These are phyloP conservation scores for Alloascoidea hylecoeti DNA, from an alignment of 805 yeast species.

Conservation along the genomic window DNA sequence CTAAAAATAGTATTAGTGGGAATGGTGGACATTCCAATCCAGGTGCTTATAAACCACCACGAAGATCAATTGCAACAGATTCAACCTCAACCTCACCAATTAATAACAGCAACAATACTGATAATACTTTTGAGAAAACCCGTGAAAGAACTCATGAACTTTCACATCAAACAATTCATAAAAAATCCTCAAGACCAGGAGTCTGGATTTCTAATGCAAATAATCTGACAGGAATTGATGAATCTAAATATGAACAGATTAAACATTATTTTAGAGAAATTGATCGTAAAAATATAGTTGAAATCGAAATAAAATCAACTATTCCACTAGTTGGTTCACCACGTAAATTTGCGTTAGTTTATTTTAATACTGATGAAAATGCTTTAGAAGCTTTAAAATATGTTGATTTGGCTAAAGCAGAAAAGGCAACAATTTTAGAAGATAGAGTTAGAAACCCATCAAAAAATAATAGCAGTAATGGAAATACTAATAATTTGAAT, in stretches of 20 bases:
- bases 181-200: constrained; percentile 14
- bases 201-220: constrained; percentile 21
- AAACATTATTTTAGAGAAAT: constrained; percentile 15
- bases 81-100: constrained; percentile 3
- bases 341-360: constrained; percentile 19
- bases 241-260: constrained; percentile 16
- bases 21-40: not conserved
- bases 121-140: constrained; percentile 3
- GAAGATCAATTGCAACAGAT: constrained; percentile 2
- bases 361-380: constrained; percentile 19
- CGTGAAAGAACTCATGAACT: constrained; percentile 4
- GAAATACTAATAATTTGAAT: not conserved
- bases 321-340: constrained; percentile 12
- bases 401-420: constrained; percentile 17
- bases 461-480: not conserved
- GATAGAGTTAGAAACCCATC: not conserved
- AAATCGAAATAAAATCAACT: constrained; percentile 14
- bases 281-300: constrained; percentile 17
- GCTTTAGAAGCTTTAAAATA: constrained; percentile 19
- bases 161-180: constrained; percentile 1
- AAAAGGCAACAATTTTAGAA: constrained; percentile 8
- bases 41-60: too few relatives aligned
- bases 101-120: constrained; percentile 11
- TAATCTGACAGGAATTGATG: constrained; percentile 7
- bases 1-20: not conserved